Conservation (phyloP, 139 green algal genomes). For the Chlorella sp. region DNA sequence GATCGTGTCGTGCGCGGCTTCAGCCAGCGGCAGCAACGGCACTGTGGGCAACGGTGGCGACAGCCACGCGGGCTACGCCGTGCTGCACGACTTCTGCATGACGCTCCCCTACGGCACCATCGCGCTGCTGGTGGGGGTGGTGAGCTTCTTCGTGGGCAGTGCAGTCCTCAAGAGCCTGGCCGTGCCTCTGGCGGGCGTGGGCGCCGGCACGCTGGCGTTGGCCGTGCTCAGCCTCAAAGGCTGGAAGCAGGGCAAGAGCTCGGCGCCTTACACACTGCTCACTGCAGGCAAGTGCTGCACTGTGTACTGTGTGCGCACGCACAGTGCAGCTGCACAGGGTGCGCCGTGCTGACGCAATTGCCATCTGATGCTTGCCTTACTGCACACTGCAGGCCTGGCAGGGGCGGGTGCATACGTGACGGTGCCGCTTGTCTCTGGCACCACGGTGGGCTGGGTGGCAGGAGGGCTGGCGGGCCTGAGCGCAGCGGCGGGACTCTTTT, state of each 20-base stretch:
- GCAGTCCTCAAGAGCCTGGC: constrained; percentile 16
- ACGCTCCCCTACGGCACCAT: constrained; percentile 62
- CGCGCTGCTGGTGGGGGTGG: constrained; percentile 36
- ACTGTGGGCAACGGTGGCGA: background rate
- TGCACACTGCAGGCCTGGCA: too few species aligned
- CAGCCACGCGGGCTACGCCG: constrained; percentile 38
- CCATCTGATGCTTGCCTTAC: too few species aligned
- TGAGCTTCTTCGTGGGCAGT: constrained; percentile 27
- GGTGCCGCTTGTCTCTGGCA: too few species aligned
- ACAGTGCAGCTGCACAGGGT: too few species aligned
- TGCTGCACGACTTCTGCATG: constrained; percentile 87
- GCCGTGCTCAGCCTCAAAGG: constrained; percentile 44
- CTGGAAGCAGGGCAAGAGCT: constrained; percentile 35
- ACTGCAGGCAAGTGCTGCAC: constrained; percentile 35
- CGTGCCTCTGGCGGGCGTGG: constrained; percentile 15
- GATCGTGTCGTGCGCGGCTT: too few species aligned
- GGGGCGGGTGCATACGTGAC: too few species aligned
- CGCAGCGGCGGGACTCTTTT: constrained; percentile 20
- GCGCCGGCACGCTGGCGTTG: constrained; percentile 12
- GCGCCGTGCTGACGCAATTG: too few species aligned
- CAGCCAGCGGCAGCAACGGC: background rate
- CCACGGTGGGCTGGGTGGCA: background rate
- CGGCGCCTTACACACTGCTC: constrained; percentile 37
- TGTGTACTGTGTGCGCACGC: too few species aligned
- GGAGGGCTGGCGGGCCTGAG: background rate